Percentiles rank a stretch among this genome's conserved stretches.
Evolutionary conservation across 805 yeast genomes (phyloP).

Genomic region (Sugiyamaella chiloensis): DNA sequence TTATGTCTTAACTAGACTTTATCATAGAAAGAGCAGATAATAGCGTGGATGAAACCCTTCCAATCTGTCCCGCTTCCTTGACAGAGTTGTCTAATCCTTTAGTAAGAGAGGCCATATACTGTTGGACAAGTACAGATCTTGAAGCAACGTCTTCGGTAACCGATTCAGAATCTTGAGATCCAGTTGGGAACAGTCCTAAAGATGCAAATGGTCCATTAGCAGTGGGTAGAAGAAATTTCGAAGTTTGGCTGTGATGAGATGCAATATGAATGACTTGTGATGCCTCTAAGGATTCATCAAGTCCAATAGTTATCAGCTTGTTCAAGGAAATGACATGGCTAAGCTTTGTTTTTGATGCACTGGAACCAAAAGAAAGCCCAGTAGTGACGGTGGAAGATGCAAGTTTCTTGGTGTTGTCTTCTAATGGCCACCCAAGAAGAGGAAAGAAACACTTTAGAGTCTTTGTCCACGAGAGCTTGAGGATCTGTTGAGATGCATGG

Average conservation of each 20-base stretch:
- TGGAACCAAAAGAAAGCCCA: constrained; percentile 27
- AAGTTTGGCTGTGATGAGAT: constrained; percentile 47
- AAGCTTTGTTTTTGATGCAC: constrained; percentile 22
- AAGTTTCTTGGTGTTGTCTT: constrained; percentile 19
- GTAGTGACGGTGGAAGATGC: constrained; percentile 36
- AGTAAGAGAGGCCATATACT: constrained; percentile 47
- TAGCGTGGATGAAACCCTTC: constrained; percentile 43
- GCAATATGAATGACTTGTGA: constrained; percentile 14
- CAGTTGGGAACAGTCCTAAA: constrained; percentile 54
- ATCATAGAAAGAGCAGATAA: no score
- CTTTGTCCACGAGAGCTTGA: constrained; percentile 64
- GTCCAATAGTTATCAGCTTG: constrained; percentile 45
- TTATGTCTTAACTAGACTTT: no score
- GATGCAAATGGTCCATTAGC: constrained; percentile 63
- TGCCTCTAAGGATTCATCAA: constrained; percentile 30
- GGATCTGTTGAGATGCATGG: constrained; percentile 52
- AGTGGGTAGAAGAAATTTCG: constrained; percentile 51
- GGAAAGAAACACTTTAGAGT: constrained; percentile 64
- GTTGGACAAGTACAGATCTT: constrained; percentile 51
- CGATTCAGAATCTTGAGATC: constrained; percentile 27
- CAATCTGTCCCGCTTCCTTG: constrained; percentile 73
- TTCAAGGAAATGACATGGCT: constrained; percentile 39
- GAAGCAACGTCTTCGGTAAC: constrained; percentile 58
- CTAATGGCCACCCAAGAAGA: constrained; percentile 69
- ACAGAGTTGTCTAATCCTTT: constrained; percentile 50